phyloP scores from a whole-genome alignment of 208 protist genomes.

The Acanthamoeba comandoni region DNA sequence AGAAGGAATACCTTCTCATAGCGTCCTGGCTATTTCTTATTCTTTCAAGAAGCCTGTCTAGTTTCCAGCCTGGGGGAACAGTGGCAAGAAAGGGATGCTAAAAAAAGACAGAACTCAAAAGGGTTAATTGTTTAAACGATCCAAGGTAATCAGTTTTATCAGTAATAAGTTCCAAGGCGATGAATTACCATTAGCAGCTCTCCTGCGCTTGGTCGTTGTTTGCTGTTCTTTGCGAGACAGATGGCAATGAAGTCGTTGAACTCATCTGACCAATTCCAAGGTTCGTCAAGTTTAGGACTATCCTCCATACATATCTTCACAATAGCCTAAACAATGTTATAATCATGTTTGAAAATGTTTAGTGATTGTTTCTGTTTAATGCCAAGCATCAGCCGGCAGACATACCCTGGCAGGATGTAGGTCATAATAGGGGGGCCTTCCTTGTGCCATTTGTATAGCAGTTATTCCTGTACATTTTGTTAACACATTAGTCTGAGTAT shows the following conservation, averaged over 20 bases:
- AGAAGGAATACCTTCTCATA: too few relatives aligned
- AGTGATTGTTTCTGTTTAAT: neutral
- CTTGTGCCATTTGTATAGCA: slow-evolving; percentile 58
- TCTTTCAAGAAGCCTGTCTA: slow-evolving; percentile 2
- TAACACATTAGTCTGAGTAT: too few relatives aligned
- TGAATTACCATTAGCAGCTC: slow-evolving; percentile 83
- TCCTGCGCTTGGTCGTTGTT: slow-evolving; percentile 85
- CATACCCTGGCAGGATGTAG: slow-evolving; percentile 62
- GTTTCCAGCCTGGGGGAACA: slow-evolving; percentile 1
- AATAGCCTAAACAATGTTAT: slow-evolving; percentile 71
- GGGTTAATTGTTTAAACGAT: neutral
- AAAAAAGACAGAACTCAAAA: neutral
- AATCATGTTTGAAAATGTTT: neutral
- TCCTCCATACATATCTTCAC: slow-evolving; percentile 84
- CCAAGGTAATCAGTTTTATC: neutral
- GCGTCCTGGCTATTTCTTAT: neutral
- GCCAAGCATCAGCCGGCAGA: neutral
- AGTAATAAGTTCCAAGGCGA: neutral
- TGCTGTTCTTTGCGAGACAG: slow-evolving; percentile 87
- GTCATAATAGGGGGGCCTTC: slow-evolving; percentile 43
- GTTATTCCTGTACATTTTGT: neutral
- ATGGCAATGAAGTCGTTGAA: slow-evolving; percentile 89
- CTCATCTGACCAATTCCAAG: slow-evolving; percentile 84
- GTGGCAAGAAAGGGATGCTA: slow-evolving; percentile 48
- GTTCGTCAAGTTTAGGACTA: slow-evolving; percentile 80